Evolutionary conservation across 2,329 filamentous ascomycete species (phyloP), one percentile per base, ranked within the genome.

Genomic region (Colletotrichum sp.): DNA sequence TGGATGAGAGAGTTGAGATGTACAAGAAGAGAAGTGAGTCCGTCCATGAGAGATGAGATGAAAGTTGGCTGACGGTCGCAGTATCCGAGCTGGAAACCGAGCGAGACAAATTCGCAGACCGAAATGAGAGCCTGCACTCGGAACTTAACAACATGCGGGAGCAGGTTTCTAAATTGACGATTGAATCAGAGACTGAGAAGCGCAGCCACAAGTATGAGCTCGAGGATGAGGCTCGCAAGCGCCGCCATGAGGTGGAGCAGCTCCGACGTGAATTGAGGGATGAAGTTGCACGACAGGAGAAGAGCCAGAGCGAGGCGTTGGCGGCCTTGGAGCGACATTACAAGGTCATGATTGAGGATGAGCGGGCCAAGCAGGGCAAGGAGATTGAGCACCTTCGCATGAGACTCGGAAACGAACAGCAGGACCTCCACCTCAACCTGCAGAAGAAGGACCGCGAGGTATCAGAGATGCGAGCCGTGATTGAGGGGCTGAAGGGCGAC

Each of bases 21-120:
- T 94, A 95, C 78, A 98, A 96, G 82, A 90, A 89, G 68, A 91
- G 93, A 89, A 92, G 95, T 97, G 88, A 79, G 91, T 85, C 7
- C 7, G 36, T 16, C 18, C 9, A 30, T 74, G 65, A 52, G 55
- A 71, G 39, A 13, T 67, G 14, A n/a, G 16, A n/a, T n/a, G 43
- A 13, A 18, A 12, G 78, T 48, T 18, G 48, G 43, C 77, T 81
- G 61, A 82, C 60, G 8, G 1, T 14, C 34, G 5, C 71, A 92
- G 90, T 87, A 61, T 82, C 83, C 55, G 87, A 88, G 36, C 84
- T 92, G 7, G 89, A 92, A 76, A 81, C 83, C 2, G 86, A 90
- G 67, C 85, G 87, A 39, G 83, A 86, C 39, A 85, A 84, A 10
- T 81, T 91, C 3, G 85, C 87, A 77, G 83, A 86, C 70, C 88